These are phyloP conservation scores for Ophiocordyceps camponoti-rufipedis DNA, from an alignment of 2,329 filamentous ascomycete species.

Conservation along the genomic window DNA sequence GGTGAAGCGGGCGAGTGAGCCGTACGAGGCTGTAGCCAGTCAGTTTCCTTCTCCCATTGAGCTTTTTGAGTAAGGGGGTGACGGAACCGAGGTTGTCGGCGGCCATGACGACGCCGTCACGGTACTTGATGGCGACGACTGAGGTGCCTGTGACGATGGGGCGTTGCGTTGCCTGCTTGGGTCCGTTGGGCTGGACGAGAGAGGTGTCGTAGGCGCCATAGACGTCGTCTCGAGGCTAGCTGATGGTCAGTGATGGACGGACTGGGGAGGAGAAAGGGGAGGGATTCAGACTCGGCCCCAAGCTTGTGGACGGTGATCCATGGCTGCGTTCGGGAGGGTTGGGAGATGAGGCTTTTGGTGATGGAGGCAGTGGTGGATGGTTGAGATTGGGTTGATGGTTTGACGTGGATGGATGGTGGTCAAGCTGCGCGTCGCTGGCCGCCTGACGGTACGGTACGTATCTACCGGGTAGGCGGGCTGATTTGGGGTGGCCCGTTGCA, in stretches of 20 bases:
- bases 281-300: constrained; percentile 47
- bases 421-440: too few species aligned
- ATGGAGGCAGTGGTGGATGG: too few species aligned
- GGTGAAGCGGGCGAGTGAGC: constrained; percentile 88
- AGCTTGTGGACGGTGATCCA: constrained; percentile 57
- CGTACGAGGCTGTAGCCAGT: constrained; percentile 64
- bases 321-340: constrained; percentile 13
- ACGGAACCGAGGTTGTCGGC: constrained; percentile 80
- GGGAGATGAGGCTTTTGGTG: background rate
- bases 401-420: too few species aligned
- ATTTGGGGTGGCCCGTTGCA: too few species aligned
- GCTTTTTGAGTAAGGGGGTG: background rate
- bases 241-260: constrained; percentile 4
- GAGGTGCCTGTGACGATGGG: constrained; percentile 95
- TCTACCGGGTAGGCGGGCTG: background rate
- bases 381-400: too few species aligned
- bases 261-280: constrained; percentile 4
- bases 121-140: constrained; percentile 88
- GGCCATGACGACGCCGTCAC: constrained; percentile 87
- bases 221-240: constrained; percentile 85
- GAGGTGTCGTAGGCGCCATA: constrained; percentile 87
- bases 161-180: constrained; percentile 74
- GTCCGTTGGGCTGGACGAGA: constrained; percentile 53
- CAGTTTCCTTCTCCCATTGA: background rate
- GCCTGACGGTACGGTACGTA: background rate